Percentiles rank a stretch among this genome's conserved stretches.
Evolutionary conservation across 371 early-diverging fungal species (phyloP).

Genomic region (Lichtheimia corymbifera): DNA sequence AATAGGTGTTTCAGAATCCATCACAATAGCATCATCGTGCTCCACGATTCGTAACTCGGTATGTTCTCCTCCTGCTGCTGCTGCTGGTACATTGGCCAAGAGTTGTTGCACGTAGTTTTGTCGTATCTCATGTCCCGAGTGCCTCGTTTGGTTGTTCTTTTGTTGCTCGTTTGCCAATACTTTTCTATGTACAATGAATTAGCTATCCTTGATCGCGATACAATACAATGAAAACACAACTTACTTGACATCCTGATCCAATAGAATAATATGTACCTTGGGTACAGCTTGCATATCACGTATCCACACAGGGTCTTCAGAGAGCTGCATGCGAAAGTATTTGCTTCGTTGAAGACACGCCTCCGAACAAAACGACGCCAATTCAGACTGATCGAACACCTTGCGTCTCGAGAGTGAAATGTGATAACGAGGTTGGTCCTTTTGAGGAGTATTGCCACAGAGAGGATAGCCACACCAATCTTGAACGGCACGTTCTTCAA

Average conservation of each 20-base stretch:
- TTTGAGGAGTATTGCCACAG: conserved; percentile 38
- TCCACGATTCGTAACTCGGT: conserved; percentile 26
- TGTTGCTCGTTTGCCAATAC: conserved; percentile 25
- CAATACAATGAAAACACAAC: not conserved
- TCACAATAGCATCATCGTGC: no score
- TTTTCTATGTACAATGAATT: conserved; percentile 14
- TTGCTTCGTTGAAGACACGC: conserved; percentile 62
- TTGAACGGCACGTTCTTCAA: conserved; percentile 67
- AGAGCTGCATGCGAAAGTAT: conserved; percentile 61
- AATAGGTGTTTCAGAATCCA: no score
- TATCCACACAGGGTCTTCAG: conserved; percentile 67
- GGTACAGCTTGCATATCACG: conserved; percentile 26
- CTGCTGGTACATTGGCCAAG: conserved; percentile 27
- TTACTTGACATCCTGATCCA: conserved; percentile 41
- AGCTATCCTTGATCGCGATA: no score
- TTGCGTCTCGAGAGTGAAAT: conserved; percentile 63
- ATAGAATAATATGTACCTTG: conserved; percentile 26
- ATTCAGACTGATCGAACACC: conserved; percentile 65
- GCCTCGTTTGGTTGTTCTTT: conserved; percentile 4
- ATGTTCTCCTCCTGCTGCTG: not conserved
- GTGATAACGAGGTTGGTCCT: conserved; percentile 48
- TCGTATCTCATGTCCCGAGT: conserved; percentile 18
- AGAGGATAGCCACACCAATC: conserved; percentile 74
- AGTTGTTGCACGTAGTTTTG: conserved; percentile 40
- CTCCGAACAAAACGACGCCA: conserved; percentile 63